These are phyloP conservation scores for Papilionanthe hybrid DNA, from an alignment of 116 monocot species.

Conservation along the genomic window DNA sequence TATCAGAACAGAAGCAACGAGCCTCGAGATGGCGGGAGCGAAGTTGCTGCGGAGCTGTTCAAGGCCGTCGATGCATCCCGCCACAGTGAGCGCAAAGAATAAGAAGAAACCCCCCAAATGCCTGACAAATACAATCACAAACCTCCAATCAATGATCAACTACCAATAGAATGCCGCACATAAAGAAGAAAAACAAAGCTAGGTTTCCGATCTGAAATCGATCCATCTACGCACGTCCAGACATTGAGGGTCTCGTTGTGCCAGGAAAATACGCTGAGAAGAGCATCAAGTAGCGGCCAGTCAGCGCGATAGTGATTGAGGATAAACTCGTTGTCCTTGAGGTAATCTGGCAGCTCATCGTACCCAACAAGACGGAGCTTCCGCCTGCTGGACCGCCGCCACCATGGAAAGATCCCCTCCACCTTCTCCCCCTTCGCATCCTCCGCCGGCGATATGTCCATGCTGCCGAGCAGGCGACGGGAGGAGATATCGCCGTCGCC, in stretches of 20 bases:
- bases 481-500: not conserved
- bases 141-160: not conserved
- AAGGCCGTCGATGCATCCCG: slow-evolving; percentile 33
- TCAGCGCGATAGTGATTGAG: slow-evolving; percentile 71
- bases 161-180: not conserved
- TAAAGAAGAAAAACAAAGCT: not conserved
- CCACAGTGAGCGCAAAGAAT: slow-evolving; percentile 54
- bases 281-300: slow-evolving; percentile 71
- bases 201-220: not conserved
- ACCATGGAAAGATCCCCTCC: not conserved
- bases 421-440: slow-evolving; percentile 4
- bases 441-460: not conserved
- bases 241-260: slow-evolving; percentile 97
- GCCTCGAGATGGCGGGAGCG: slow-evolving; percentile 23
- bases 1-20: not conserved
- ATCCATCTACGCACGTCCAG: slow-evolving; percentile 64
- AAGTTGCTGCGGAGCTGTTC: slow-evolving; percentile 24
- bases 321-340: slow-evolving; percentile 91
- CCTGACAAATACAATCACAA: slow-evolving; percentile 22
- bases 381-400: slow-evolving; percentile 6
- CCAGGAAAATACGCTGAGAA: slow-evolving; percentile 85
- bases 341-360: slow-evolving; percentile 81
- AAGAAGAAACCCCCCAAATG: slow-evolving; percentile 83
- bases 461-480: too few species aligned
- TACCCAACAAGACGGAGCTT: slow-evolving; percentile 42